Base-by-base conservation (phyloP, 2,329 filamentous ascomycete species). In the Aureobasidium sp. region DNA sequence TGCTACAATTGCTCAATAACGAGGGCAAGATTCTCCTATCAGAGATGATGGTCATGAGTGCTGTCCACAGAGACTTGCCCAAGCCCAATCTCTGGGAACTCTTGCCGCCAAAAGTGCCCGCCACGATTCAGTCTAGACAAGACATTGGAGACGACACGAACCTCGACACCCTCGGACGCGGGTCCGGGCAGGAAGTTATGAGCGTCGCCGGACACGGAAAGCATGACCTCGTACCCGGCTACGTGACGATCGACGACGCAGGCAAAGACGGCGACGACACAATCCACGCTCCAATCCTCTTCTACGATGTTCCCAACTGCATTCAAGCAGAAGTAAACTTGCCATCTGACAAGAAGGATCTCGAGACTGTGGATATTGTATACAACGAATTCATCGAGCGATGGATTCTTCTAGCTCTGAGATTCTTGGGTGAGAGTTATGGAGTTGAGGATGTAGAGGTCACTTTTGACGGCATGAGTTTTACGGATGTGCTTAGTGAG, bases 311-410 rank as follows among this genome's bases (percentile, higher is more conserved):
- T 5, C 93, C 94, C 7, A 97, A 97, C 73, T 90, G 87, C 72
- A 84, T 99, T 62, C 88, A 93, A 72, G 79, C 87, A 0, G 76
- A 84, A 63, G 82, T 88, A 67, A 79, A 75, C 1, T 89, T 95
- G 68, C 89, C 90, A 0, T 41, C 31, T 9, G 57, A 60, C 27
- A 51, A 42, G 2, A 51, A 60, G 12, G 57, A 34, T 22, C 36
- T 42, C n/a, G 84, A 88, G 58, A 87, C 76, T 0, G 91, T 99
- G 0, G 93, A 97, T 72, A 73, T 99, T 8, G 86, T 97, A 15
- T 99, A 95, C 71, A 84, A 96, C 63, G 91, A 96, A 72, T 99
- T 97, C 73, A 86, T 97, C 39, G 83, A 94, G 74, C 82, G 86
- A 11, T 95, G 89, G 83, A 78, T 97, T 42, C 74, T 96, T 20